Evolutionary conservation across 164 flowering plant genomes (phyloP).

Genomic region (Piper betle): DNA sequence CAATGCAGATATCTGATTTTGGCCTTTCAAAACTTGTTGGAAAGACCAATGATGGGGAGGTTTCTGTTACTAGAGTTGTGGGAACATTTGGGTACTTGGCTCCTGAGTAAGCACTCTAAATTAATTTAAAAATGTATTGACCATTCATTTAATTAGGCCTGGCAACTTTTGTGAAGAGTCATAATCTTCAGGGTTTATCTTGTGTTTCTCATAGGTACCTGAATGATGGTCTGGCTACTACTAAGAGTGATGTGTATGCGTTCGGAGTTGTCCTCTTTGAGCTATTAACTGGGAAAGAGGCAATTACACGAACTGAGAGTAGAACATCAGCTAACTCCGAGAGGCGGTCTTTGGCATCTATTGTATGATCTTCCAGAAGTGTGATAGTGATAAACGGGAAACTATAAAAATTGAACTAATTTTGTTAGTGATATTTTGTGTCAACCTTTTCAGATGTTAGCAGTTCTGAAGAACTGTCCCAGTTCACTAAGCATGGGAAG

Average conservation of each 20-base stretch:
- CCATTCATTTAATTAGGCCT: background rate
- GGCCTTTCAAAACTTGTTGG: constrained; percentile 85
- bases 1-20: constrained; percentile 77
- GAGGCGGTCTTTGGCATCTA: constrained; percentile 81
- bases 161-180: background rate
- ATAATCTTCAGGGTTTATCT: constrained; percentile 5
- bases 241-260: constrained; percentile 92
- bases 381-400: background rate
- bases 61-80: constrained; percentile 69
- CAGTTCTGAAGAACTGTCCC: constrained; percentile 59
- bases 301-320: constrained; percentile 58
- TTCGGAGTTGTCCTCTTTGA: constrained; percentile 94
- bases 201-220: constrained; percentile 39
- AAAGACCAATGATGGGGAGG: constrained; percentile 58
- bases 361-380: constrained; percentile 39
- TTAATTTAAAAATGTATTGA: background rate
- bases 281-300: constrained; percentile 76
- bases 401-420: background rate
- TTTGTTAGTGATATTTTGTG: too few relatives aligned
- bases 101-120: constrained; percentile 65
- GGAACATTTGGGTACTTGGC: constrained; percentile 96
- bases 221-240: constrained; percentile 76
- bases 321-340: constrained; percentile 38
- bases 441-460: constrained; percentile 55
- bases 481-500: constrained; percentile 65